Conservation (phyloP, 495 filamentous ascomycete genomes). For the Penicillium cataractarum region DNA sequence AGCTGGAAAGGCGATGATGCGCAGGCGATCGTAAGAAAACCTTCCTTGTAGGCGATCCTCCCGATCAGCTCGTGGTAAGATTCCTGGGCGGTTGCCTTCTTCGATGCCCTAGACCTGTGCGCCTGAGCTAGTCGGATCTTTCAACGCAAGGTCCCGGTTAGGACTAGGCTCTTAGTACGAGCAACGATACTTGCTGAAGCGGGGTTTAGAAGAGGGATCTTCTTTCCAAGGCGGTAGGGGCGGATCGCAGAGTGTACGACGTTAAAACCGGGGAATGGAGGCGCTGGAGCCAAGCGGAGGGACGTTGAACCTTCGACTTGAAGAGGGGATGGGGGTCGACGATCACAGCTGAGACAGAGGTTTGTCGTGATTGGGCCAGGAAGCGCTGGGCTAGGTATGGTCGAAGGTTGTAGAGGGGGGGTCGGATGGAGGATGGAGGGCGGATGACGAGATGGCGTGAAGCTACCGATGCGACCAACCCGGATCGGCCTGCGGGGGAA, state of each 20-base stretch:
- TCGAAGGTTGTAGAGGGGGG: conserved; percentile 7
- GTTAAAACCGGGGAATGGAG: conserved; percentile 19
- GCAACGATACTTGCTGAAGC: not conserved
- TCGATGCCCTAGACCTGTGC: not conserved
- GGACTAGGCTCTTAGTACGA: not conserved
- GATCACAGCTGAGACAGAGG: conserved; percentile 14
- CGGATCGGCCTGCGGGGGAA: conserved; percentile 26
- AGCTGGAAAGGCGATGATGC: conserved; percentile 10
- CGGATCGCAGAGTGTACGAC: conserved; percentile 15
- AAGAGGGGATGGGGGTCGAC: conserved; percentile 12
- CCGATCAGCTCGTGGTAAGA: conserved; percentile 11
- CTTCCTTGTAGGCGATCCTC: conserved; percentile 24
- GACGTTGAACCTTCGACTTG: conserved; percentile 27
- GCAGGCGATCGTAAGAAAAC: conserved; percentile 25
- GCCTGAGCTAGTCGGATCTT: conserved; percentile 15
- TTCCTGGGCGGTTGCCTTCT: conserved; percentile 22
- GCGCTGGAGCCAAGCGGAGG: conserved; percentile 23
- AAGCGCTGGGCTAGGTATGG: conserved; percentile 33
- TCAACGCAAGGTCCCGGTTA: not conserved
- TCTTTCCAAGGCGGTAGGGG: conserved; percentile 12
- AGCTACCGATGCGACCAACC: conserved; percentile 36
- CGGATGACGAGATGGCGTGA: conserved; percentile 35
- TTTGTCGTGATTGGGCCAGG: conserved; percentile 29
- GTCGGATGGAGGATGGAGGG: conserved; percentile 5
- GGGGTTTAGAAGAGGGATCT: not conserved